These are phyloP conservation scores for Pseudonitzschia multiseries DNA, from an alignment of 108 stramenopile species.

Conservation along the genomic window DNA sequence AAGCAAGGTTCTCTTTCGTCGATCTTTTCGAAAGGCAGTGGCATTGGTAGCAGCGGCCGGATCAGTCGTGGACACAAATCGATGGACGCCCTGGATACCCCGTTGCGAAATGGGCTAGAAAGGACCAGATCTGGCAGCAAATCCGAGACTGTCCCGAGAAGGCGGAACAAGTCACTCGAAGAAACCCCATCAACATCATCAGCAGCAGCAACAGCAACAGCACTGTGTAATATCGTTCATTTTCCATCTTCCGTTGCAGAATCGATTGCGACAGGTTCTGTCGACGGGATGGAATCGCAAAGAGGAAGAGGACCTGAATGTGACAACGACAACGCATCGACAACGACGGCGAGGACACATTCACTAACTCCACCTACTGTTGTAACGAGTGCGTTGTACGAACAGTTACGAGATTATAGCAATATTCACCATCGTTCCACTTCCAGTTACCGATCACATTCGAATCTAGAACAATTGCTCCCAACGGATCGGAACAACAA, in stretches of 20 bases:
- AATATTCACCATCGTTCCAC: neutral
- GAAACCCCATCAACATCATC: neutral
- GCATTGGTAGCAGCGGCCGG: neutral
- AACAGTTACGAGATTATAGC: neutral
- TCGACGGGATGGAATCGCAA: neutral
- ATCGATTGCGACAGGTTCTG: neutral
- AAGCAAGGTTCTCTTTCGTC: neutral
- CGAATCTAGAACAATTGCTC: neutral
- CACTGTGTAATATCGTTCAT: neutral
- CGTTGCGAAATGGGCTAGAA: conserved; percentile 7
- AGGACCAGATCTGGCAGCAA: neutral
- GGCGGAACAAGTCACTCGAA: neutral
- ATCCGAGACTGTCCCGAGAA: neutral
- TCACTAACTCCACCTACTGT: neutral
- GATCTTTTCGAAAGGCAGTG: conserved; percentile 9
- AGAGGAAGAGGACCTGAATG: neutral
- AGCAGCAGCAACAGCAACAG: conserved; percentile 1
- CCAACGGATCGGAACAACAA: neutral
- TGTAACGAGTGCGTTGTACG: neutral
- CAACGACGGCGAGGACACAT: neutral
- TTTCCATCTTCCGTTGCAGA: conserved; percentile 9
- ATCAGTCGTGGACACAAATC: conserved; percentile 11
- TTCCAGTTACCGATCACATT: neutral
- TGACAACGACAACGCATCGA: neutral
- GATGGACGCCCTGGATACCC: conserved; percentile 24